Base-by-base conservation (phyloP, 768 basidiomycete genomes). In the Podaxis sp. region DNA sequence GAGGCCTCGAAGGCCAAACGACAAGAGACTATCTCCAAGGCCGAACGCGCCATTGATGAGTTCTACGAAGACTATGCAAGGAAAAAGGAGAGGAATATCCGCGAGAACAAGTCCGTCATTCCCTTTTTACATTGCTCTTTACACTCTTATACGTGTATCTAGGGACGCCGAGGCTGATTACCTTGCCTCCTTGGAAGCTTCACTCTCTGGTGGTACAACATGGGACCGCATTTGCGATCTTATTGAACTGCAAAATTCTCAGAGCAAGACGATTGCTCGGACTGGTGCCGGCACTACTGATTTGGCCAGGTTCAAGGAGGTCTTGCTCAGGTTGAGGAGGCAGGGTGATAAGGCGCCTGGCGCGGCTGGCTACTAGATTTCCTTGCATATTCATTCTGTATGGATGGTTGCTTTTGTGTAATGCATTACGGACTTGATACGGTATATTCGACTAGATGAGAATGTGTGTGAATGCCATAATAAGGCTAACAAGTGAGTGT, bases 211-310 rank as follows among this genome's bases (percentile, higher is more conserved):
- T 59, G 97, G 96, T 26, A 97, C 96, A 22, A 96, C 95, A 7
- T 99, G 96, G 96, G 87, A 95, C 68, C 90, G 97, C 40, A 96
- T 99, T 71, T 90, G 89, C 72, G 87, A 87, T 28, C 76, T 88
- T 56, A 76, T 97, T 65, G 93, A 96, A 68, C 82, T 99, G 40
- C 87, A 96, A 74, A 98, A 99, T 74, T 97, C 95, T 59, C 95
- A 99, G 76, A 95, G 93, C 81, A 99, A 99, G 81, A 98, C 95
- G 3, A 82, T 94, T 68, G 89, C 95, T 17, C 86, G 95, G 51
- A 85, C 91, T 36, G 93, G 93, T 13, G 79, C 92, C 11, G 91
- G 91, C 5, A 95, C 95, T 40, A 95, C 92, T 2, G 96, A 99
- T 70, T 80, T 99, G 40, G 77, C 87, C 49, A 82, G 96, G 64